phyloP scores from a whole-genome alignment of 2,329 filamentous ascomycete species.

The Sarocladiaceae sp. region DNA sequence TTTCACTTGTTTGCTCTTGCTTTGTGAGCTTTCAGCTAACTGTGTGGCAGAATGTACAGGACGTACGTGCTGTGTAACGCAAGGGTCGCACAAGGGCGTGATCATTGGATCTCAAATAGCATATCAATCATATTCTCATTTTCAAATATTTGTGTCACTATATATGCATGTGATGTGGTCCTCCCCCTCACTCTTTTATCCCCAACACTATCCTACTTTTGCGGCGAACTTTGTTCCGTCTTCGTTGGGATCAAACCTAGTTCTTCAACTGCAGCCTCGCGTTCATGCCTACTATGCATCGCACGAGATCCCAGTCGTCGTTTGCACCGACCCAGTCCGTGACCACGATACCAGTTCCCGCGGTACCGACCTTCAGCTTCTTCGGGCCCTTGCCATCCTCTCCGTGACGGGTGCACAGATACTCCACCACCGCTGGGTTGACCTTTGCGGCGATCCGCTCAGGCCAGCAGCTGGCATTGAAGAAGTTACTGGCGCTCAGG shows the following conservation, averaged over 20 bases:
- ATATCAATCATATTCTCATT: too few species aligned
- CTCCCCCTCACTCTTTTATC: neutral
- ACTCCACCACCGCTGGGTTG: slow-evolving; percentile 70
- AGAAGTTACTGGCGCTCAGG: slow-evolving; percentile 88
- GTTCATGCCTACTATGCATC: slow-evolving; percentile 90
- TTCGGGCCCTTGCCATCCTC: slow-evolving; percentile 45
- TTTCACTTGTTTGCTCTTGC: neutral
- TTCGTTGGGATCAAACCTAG: slow-evolving; percentile 17
- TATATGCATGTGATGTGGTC: too few species aligned
- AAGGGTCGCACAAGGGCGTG: too few species aligned
- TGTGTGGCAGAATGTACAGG: neutral
- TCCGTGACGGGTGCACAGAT: slow-evolving; percentile 55
- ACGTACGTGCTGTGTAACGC: neutral
- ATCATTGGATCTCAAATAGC: too few species aligned
- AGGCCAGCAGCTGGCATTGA: slow-evolving; percentile 88
- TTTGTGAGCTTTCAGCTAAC: neutral
- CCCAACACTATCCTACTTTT: too few species aligned
- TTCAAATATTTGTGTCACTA: too few species aligned
- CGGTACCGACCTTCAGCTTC: slow-evolving; percentile 58
- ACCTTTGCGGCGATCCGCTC: slow-evolving; percentile 84
- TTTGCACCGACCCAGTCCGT: slow-evolving; percentile 88
- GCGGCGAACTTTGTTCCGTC: neutral
- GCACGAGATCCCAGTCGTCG: slow-evolving; percentile 87
- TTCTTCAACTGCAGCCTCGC: slow-evolving; percentile 53
- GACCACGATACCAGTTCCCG: slow-evolving; percentile 80